phyloP scores from a whole-genome alignment of 768 basidiomycete genomes.

The Mrakia gelida region DNA sequence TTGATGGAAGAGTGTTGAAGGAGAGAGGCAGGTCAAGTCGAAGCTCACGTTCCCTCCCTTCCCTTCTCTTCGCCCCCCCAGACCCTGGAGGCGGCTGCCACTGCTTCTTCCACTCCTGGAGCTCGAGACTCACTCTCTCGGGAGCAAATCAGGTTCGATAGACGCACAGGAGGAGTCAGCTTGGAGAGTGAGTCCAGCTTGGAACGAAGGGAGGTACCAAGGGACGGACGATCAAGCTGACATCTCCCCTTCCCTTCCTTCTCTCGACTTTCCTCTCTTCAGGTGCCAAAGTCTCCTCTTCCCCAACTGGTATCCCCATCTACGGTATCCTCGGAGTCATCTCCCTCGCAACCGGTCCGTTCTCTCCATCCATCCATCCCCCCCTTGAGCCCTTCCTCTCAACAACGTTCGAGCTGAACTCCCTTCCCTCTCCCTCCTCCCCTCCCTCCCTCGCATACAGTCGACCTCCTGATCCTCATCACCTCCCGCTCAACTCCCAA shows the following conservation, averaged over 20 bases:
- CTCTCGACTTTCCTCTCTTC: neutral
- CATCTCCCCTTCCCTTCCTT: neutral
- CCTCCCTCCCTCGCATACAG: constrained; percentile 47
- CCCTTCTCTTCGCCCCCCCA: neutral
- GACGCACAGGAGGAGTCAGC: constrained; percentile 8
- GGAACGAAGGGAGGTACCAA: neutral
- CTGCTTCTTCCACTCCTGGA: neutral
- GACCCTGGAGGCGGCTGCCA: neutral
- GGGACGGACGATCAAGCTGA: neutral
- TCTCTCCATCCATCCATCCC: neutral
- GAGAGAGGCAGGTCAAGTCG: neutral
- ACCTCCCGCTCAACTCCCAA: constrained; percentile 75
- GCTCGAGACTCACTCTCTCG: neutral
- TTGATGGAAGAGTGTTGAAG: no score
- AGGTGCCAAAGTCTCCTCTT: neutral
- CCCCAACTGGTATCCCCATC: constrained; percentile 34
- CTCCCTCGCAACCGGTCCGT: constrained; percentile 46
- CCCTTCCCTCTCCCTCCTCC: neutral
- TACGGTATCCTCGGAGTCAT: constrained; percentile 51
- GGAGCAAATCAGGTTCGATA: constrained; percentile 2
- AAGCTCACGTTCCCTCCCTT: constrained; percentile 6
- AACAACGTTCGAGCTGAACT: neutral
- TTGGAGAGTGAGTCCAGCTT: neutral
- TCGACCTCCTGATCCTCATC: constrained; percentile 87
- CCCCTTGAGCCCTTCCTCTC: neutral